Percentiles rank a stretch among this genome's conserved stretches.
phyloP scores from a whole-genome alignment of 768 basidiomycete species.

The Basidioascus undulatus region DNA sequence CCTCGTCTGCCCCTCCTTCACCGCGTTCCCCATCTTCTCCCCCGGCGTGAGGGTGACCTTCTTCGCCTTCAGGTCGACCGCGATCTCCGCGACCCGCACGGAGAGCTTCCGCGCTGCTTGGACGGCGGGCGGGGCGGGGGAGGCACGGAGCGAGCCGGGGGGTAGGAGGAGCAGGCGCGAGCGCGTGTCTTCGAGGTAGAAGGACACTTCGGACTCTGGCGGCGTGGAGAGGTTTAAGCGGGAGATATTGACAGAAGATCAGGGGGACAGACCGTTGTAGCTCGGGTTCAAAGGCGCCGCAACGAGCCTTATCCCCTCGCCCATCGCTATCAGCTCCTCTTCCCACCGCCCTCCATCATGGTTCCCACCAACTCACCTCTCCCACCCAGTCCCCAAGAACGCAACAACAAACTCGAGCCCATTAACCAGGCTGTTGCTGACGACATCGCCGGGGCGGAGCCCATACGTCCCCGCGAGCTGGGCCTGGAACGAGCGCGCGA shows the following conservation, averaged over 20 bases:
- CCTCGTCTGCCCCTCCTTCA: conserved; percentile 4
- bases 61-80: background rate
- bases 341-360: background rate
- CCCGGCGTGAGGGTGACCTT: no score
- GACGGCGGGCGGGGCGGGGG: conserved; percentile 2
- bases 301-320: background rate
- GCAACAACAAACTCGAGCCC: conserved; percentile 6
- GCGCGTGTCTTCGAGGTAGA: conserved; percentile 7
- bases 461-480: background rate
- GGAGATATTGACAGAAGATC: no score
- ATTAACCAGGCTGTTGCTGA: conserved; percentile 7
- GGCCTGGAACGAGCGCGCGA: background rate
- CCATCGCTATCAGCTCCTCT: background rate
- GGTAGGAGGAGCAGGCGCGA: conserved; percentile 7
- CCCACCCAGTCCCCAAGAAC: conserved; percentile 5
- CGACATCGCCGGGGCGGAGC: conserved; percentile 2
- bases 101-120: conserved; percentile 4
- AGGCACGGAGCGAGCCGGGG: conserved; percentile 1
- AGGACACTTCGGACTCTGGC: conserved; percentile 7
- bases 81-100: conserved; percentile 6
- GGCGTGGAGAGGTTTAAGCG: no score
- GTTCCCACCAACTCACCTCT: conserved; percentile 2
- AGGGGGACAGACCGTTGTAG: no score
- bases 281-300: conserved; percentile 8
- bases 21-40: no score